Percentiles rank a stretch among this genome's conserved stretches.
These are phyloP conservation scores for Xylaria telfairii DNA, from an alignment of 495 filamentous ascomycete genomes.

Conservation along the genomic window DNA sequence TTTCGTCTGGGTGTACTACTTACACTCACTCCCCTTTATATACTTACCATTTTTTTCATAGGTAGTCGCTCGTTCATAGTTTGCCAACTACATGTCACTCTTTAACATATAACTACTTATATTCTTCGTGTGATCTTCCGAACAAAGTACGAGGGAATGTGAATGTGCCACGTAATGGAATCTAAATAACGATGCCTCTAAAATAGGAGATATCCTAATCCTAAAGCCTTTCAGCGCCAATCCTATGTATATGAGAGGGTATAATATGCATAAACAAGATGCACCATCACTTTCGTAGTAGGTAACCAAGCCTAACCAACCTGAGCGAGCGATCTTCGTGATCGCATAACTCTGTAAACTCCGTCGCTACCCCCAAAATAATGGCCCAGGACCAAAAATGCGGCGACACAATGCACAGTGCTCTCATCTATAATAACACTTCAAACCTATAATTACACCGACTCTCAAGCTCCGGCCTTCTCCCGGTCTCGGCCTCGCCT, in stretches of 20 bases:
- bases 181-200: background rate
- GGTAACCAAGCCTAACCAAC: too few species aligned
- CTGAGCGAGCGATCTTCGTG: background rate
- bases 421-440: background rate
- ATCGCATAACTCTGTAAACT: background rate
- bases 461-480: background rate
- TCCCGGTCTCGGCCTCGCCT: slow-evolving; percentile 28
- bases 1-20: background rate
- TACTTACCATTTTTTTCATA: background rate
- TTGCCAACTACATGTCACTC: background rate
- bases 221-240: background rate
- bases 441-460: background rate
- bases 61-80: slow-evolving; percentile 16
- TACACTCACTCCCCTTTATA: background rate
- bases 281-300: too few species aligned
- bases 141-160: background rate
- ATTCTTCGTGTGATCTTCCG: background rate
- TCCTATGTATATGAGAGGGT: background rate
- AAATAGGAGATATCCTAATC: background rate
- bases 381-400: background rate
- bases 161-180: background rate
- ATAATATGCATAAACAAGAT: background rate
- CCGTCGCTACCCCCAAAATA: background rate
- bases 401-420: background rate
- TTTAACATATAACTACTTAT: background rate